phyloP scores from a whole-genome alignment of 768 basidiomycete genomes.

The Imleria badia region DNA sequence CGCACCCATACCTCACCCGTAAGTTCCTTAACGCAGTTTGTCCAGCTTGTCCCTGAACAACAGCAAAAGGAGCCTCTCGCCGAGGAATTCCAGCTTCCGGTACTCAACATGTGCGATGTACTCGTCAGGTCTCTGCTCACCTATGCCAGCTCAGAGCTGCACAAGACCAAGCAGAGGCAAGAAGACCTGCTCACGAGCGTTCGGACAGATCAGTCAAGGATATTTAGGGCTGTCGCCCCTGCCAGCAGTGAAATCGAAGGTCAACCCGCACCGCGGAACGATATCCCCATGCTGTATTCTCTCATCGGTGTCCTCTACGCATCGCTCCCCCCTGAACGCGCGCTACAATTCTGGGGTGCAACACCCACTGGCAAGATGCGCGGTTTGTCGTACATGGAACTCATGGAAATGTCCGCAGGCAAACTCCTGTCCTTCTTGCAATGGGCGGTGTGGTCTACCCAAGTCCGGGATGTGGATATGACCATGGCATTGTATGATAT shows the following conservation, averaged over 20 bases:
- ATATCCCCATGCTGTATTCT: slow-evolving; percentile 83
- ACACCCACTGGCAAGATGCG: slow-evolving; percentile 45
- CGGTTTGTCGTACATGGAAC: slow-evolving; percentile 54
- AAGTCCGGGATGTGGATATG: slow-evolving; percentile 69
- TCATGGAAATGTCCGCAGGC: slow-evolving; percentile 57
- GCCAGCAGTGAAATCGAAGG: slow-evolving; percentile 42
- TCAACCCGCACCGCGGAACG: slow-evolving; percentile 64
- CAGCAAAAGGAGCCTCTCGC: slow-evolving; percentile 38
- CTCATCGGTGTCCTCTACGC: slow-evolving; percentile 82
- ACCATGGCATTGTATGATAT: slow-evolving; percentile 84
- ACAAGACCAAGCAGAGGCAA: slow-evolving; percentile 86
- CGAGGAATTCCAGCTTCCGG: slow-evolving; percentile 47
- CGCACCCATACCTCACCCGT: slow-evolving; percentile 31
- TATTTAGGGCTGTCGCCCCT: slow-evolving; percentile 43
- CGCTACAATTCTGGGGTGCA: slow-evolving; percentile 85
- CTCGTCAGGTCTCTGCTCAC: slow-evolving; percentile 71
- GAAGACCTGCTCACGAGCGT: slow-evolving; percentile 78
- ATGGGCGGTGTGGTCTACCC: slow-evolving; percentile 88
- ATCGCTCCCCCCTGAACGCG: slow-evolving; percentile 69
- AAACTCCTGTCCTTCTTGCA: slow-evolving; percentile 77
- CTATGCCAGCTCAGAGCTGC: slow-evolving; percentile 76
- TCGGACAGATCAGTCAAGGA: slow-evolving; percentile 60
- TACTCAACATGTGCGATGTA: slow-evolving; percentile 67
- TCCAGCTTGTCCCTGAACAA: slow-evolving; percentile 34
- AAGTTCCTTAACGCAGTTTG: slow-evolving; percentile 41